Evolutionary conservation across 495 filamentous ascomycete genomes (phyloP).

Genomic region (Aspergillus cavernicola): DNA sequence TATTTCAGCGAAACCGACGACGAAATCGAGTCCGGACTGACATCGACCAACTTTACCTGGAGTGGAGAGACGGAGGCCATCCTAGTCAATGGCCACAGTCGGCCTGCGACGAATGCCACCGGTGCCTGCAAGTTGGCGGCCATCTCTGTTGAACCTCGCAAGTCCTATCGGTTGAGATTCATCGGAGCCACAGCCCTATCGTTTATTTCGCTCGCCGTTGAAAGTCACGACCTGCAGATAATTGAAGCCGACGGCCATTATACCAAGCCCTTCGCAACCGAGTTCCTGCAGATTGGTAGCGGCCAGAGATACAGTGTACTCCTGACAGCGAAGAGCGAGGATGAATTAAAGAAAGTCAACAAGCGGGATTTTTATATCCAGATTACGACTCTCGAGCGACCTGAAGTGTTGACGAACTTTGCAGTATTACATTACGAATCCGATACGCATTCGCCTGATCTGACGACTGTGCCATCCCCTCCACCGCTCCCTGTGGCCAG

Average conservation of each 20-base stretch:
- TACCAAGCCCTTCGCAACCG: slow-evolving; percentile 44
- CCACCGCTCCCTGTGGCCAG: slow-evolving; percentile 36
- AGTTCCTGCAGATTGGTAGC: slow-evolving; percentile 48
- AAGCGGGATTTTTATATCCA: slow-evolving; percentile 51
- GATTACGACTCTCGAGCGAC: slow-evolving; percentile 48
- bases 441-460: slow-evolving; percentile 12
- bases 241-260: slow-evolving; percentile 57
- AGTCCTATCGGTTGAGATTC: slow-evolving; percentile 55
- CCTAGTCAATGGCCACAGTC: slow-evolving; percentile 43
- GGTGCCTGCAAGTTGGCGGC: slow-evolving; percentile 43
- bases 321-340: slow-evolving; percentile 40
- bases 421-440: slow-evolving; percentile 49
- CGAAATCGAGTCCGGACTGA: slow-evolving; percentile 38
- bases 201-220: slow-evolving; percentile 45
- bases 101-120: slow-evolving; percentile 29
- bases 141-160: slow-evolving; percentile 53
- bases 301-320: slow-evolving; percentile 57
- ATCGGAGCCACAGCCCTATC: slow-evolving; percentile 52
- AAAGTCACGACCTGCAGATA: slow-evolving; percentile 48
- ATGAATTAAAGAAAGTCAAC: slow-evolving; percentile 15
- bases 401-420: slow-evolving; percentile 41
- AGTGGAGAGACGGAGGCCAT: slow-evolving; percentile 42
- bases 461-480: slow-evolving; percentile 15
- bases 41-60: slow-evolving; percentile 1
- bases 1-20: slow-evolving; percentile 44